These are phyloP conservation scores for Trichoderma sp. DNA, from an alignment of 2,329 filamentous ascomycete species.

Conservation along the genomic window DNA sequence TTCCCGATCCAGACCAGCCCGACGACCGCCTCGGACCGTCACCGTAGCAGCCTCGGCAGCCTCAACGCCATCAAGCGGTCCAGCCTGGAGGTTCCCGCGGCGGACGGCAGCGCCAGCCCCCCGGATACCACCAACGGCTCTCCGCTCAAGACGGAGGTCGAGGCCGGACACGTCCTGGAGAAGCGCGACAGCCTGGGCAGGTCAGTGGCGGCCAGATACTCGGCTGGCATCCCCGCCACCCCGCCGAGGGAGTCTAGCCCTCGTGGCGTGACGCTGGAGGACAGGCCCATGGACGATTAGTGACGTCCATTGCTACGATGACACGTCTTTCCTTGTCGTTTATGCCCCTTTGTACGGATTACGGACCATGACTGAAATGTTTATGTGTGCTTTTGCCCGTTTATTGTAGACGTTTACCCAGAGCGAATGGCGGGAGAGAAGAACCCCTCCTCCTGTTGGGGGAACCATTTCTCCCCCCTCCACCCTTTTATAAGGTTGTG, in stretches of 20 bases:
- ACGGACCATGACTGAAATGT: slow-evolving; percentile 29
- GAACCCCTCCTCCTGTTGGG: too few relatives aligned
- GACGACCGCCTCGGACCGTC: slow-evolving; percentile 56
- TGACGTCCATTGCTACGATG: slow-evolving; percentile 22
- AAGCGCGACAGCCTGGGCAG: slow-evolving; percentile 68
- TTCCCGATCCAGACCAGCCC: slow-evolving; percentile 80
- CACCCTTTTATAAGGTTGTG: too few relatives aligned
- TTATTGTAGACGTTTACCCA: slow-evolving; percentile 17
- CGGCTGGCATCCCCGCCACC: slow-evolving; percentile 46
- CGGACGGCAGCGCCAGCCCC: slow-evolving; percentile 47
- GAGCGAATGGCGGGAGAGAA: slow-evolving; percentile 7
- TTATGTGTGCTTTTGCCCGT: slow-evolving; percentile 12
- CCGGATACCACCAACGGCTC: slow-evolving; percentile 49
- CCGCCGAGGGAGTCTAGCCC: slow-evolving; percentile 39
- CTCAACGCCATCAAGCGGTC: slow-evolving; percentile 59
- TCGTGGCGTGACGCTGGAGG: slow-evolving; percentile 55
- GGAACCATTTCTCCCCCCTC: too few relatives aligned
- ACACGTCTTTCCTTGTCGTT: slow-evolving; percentile 19
- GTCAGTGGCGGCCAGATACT: slow-evolving; percentile 48
- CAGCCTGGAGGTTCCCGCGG: slow-evolving; percentile 80
- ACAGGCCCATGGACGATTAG: slow-evolving; percentile 57
- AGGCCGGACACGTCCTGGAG: slow-evolving; percentile 42
- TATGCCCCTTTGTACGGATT: slow-evolving; percentile 25
- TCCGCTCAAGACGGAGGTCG: slow-evolving; percentile 32
- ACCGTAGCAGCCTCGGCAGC: slow-evolving; percentile 55